These are phyloP conservation scores for Monosporascus sp. DNA, from an alignment of 2,329 filamentous ascomycete species.

Conservation along the genomic window DNA sequence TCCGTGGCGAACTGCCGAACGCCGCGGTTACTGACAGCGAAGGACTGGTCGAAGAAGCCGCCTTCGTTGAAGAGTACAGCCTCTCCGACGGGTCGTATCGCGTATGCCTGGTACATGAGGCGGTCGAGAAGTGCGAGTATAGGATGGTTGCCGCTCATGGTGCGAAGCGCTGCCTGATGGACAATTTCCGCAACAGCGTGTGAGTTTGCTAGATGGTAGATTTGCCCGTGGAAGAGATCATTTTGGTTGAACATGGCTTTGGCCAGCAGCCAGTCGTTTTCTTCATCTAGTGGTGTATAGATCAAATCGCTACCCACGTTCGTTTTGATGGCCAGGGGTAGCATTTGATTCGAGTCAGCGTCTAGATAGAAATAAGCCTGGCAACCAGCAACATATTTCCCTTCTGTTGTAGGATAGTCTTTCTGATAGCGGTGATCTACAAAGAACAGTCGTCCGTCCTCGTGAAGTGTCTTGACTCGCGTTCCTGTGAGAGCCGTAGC, in stretches of 20 bases:
- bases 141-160: constrained; percentile 28
- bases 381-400: constrained; percentile 19
- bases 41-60: constrained; percentile 17
- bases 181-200: constrained; percentile 28
- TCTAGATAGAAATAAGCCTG: constrained; percentile 28
- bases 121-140: constrained; percentile 23
- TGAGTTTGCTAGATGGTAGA: constrained; percentile 25
- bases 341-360: constrained; percentile 20
- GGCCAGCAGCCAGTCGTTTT: constrained; percentile 31
- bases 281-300: constrained; percentile 28
- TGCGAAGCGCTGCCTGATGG: constrained; percentile 27
- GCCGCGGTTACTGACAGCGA: constrained; percentile 5
- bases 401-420: not conserved
- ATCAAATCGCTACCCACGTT: constrained; percentile 26
- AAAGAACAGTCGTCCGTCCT: no score
- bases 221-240: constrained; percentile 29
- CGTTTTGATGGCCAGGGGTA: constrained; percentile 28
- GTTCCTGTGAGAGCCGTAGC: no score
- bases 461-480: no score
- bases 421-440: not conserved
- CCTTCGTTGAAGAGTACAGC: constrained; percentile 16
- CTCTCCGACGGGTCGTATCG: constrained; percentile 16
- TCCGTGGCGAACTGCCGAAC: constrained; percentile 4
- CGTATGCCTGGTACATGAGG: constrained; percentile 21
- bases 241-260: constrained; percentile 22